A percentile compares a stretch with the other conserved stretches of the same genome.
Evolutionary conservation across 1,139 yeast genomes (phyloP).

Genomic region (Suhomyces wounanorum): DNA sequence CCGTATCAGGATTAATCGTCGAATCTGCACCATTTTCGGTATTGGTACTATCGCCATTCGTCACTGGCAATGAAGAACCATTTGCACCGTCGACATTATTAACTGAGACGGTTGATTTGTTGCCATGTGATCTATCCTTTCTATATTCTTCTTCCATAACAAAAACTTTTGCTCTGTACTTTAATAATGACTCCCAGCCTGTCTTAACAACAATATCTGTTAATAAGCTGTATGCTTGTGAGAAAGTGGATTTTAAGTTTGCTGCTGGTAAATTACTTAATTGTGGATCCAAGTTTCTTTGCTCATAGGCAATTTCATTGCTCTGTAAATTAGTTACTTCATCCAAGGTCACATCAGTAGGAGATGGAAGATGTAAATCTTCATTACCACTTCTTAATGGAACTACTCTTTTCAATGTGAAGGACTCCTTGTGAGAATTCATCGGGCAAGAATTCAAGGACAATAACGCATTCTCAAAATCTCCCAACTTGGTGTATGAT

Average conservation of each 20-base stretch:
- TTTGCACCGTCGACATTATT: slow-evolving; percentile 10
- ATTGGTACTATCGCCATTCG: slow-evolving; percentile 6
- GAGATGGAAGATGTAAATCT: slow-evolving; percentile 73
- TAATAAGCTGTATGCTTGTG: slow-evolving; percentile 74
- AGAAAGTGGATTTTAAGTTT: slow-evolving; percentile 74
- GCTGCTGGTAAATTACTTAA: slow-evolving; percentile 76
- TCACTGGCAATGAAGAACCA: slow-evolving; percentile 9
- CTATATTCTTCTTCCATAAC: slow-evolving; percentile 94
- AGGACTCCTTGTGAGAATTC: slow-evolving; percentile 71
- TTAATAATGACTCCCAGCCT: slow-evolving; percentile 90
- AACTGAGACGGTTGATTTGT: slow-evolving; percentile 3
- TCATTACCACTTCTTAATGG: slow-evolving; percentile 55
- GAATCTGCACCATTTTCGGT: slow-evolving; percentile 8
- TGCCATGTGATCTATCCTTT: slow-evolving; percentile 34
- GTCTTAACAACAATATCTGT: slow-evolving; percentile 69
- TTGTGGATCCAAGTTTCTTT: slow-evolving; percentile 63
- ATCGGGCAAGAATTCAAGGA: slow-evolving; percentile 92
- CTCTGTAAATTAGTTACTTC: slow-evolving; percentile 59
- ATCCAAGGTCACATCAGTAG: slow-evolving; percentile 74
- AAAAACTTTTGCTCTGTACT: slow-evolving; percentile 78
- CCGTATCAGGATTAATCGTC: slow-evolving; percentile 8
- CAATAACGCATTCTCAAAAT: slow-evolving; percentile 74
- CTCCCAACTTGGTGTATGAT: slow-evolving; percentile 68
- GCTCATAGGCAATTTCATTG: slow-evolving; percentile 52
- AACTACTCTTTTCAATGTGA: slow-evolving; percentile 56